phyloP scores from a whole-genome alignment of 2,329 filamentous ascomycete species.

The Waltergamsia citrina region DNA sequence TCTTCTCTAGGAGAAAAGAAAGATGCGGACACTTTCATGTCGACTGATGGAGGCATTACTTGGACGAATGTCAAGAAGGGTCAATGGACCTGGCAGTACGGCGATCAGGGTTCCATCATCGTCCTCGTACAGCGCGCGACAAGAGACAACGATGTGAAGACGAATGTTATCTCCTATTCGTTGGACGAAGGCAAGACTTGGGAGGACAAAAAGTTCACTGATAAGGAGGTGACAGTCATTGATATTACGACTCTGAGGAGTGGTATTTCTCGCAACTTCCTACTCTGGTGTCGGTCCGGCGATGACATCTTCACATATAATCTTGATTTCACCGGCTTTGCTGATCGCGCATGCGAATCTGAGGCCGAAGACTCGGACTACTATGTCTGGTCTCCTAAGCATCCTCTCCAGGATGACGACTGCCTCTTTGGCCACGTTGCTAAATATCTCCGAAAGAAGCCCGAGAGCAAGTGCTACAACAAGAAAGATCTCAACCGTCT shows the following conservation, averaged over 20 bases:
- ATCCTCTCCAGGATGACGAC: conserved; percentile 67
- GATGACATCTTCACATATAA: conserved; percentile 64
- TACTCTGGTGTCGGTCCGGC: conserved; percentile 68
- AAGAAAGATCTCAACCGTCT: conserved; percentile 60
- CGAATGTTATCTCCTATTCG: conserved; percentile 64
- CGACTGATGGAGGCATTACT: conserved; percentile 76
- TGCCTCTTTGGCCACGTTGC: conserved; percentile 91
- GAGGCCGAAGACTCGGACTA: conserved; percentile 52
- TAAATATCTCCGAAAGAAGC: conserved; percentile 83
- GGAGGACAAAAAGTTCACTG: conserved; percentile 64
- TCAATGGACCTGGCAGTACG: conserved; percentile 86
- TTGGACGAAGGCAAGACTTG: conserved; percentile 75
- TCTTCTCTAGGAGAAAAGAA: conserved; percentile 52
- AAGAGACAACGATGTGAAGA: conserved; percentile 58
- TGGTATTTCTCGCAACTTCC: conserved; percentile 82
- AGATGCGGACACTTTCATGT: conserved; percentile 84
- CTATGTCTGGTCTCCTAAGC: conserved; percentile 76
- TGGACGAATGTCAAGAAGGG: conserved; percentile 86
- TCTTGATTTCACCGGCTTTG: conserved; percentile 78
- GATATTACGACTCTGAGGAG: conserved; percentile 85
- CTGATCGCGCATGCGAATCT: conserved; percentile 60
- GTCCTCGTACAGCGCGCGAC: conserved; percentile 70
- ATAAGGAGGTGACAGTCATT: conserved; percentile 60
- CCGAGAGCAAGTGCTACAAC: conserved; percentile 73
- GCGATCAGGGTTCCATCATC: conserved; percentile 88